Conservation (phyloP, 345 rosid genomes). For the Citropsis articulata region DNA sequence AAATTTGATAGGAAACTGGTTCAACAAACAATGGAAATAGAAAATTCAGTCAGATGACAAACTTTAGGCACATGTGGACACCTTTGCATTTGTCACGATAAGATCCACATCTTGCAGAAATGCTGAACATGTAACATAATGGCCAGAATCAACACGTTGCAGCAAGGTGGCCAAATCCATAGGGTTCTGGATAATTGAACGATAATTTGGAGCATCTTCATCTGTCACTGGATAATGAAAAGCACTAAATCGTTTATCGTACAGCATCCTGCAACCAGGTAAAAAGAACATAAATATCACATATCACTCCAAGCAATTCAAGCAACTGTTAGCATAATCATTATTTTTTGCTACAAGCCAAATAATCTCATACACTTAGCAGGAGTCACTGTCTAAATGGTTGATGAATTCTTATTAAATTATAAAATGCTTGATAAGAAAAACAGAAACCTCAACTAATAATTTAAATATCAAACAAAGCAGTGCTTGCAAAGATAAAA, state of each 20-base stretch:
- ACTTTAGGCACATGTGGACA: constrained; percentile 19
- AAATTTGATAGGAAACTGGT: not conserved
- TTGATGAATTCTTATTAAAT: not conserved
- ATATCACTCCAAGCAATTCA: constrained; percentile 1
- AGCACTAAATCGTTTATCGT: constrained; percentile 84
- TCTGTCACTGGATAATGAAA: constrained; percentile 93
- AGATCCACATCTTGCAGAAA: constrained; percentile 90
- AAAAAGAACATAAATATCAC: not conserved
- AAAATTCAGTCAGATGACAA: not conserved
- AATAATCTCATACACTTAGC: not conserved
- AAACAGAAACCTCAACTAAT: not conserved
- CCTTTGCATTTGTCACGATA: constrained; percentile 92
- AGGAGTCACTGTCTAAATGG: not conserved
- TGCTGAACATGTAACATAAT: constrained; percentile 73
- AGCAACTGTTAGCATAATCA: not conserved
- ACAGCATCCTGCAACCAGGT: constrained; percentile 59
- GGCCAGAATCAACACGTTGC: constrained; percentile 89
- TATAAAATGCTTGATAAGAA: not conserved
- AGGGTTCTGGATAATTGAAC: constrained; percentile 81
- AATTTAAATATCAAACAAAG: too few species aligned
- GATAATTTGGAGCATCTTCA: constrained; percentile 97
- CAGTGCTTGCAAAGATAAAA: not conserved
- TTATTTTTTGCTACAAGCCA: not conserved
- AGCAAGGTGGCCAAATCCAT: constrained; percentile 92
- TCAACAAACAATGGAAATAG: not conserved